Evolutionary conservation across 441 rosid species (phyloP), one percentile per base, ranked within the genome.

Genomic region (Eruca vesicaria): DNA sequence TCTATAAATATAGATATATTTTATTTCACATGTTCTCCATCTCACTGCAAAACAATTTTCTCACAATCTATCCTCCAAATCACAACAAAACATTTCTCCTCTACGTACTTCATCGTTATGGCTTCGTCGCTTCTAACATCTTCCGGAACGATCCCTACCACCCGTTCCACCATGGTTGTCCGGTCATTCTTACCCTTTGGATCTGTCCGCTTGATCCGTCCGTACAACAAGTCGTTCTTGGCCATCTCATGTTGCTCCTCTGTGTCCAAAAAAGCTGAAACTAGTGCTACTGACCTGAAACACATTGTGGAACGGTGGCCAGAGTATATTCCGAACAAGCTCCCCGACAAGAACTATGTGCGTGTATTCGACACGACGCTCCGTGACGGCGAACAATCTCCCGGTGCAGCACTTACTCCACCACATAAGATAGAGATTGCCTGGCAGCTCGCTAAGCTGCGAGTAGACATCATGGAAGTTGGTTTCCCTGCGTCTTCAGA

Each of bases 381-480:
- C 77, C 96, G 98, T 33, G 98, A 92, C 63, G 97, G 98, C 18
- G 97, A 94, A 79, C 98, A 92, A 78, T 86, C 98, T 74, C 97
- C 97, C 0, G 98, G 98, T 65, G 98, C 92, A 77, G 79, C 93
- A 16, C 78, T 94, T 55, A 87, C 98, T 23, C 86, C 97, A 63
- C 87, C 87, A 69, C 92, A 92, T 78, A 92, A 92, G 78, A 86
- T 90, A 7, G 88, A 86, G 78, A 87, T 92, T 9, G 97, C 97
- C 5, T 80, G 89, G 41, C 97, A 90, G 76, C 85, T 94, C 0
- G 86, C 90, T 7, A 92, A 84, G 81, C 94, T 91, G 64, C 88
- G 95, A 4, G 98, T 94, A 1, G 98, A 94, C 70, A 82, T 92
- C 26, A 94, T 94, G 7, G 98, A 94, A 76, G 97, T 92, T 2